These are phyloP conservation scores for Prunus salicina DNA, from an alignment of 306 rosid genomes.

Conservation along the genomic window DNA sequence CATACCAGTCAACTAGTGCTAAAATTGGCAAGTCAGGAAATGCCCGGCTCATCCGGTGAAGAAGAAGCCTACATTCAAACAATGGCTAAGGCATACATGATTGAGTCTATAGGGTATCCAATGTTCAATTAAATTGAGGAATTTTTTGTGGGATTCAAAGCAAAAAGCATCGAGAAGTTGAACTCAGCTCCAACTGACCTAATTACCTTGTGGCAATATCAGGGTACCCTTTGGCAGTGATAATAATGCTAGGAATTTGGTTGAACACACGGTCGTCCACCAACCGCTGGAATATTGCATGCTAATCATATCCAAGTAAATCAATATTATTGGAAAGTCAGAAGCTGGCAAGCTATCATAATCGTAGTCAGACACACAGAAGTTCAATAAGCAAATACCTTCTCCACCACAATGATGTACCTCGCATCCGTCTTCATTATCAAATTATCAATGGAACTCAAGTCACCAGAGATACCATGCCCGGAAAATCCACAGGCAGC, in stretches of 20 bases:
- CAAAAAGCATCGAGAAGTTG: not conserved
- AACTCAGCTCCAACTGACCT: slow-evolving; percentile 20
- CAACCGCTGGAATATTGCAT: slow-evolving; percentile 81
- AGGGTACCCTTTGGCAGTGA: slow-evolving; percentile 95
- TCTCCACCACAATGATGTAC: slow-evolving; percentile 77
- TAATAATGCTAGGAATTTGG: slow-evolving; percentile 85
- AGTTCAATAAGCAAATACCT: slow-evolving; percentile 41
- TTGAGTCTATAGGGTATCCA: too few relatives aligned
- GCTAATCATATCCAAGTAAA: slow-evolving; percentile 45
- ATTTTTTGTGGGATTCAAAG: not conserved
- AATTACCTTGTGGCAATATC: slow-evolving; percentile 83
- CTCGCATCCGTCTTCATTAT: slow-evolving; percentile 69
- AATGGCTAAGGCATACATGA: not conserved
- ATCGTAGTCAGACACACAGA: not conserved
- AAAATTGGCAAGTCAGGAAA: slow-evolving; percentile 83
- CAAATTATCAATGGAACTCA: slow-evolving; percentile 52
- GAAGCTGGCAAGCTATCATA: not conserved
- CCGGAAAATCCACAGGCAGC: slow-evolving; percentile 77
- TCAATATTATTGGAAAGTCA: not conserved
- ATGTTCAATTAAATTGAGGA: not conserved
- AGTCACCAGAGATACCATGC: slow-evolving; percentile 69
- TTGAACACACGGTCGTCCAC: slow-evolving; percentile 71
- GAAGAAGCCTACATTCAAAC: slow-evolving; percentile 54
- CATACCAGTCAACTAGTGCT: slow-evolving; percentile 85
- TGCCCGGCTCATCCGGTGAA: slow-evolving; percentile 63